Evolutionary conservation across 345 rosid species (phyloP).

Genomic region (Dipteronia sinensis): DNA sequence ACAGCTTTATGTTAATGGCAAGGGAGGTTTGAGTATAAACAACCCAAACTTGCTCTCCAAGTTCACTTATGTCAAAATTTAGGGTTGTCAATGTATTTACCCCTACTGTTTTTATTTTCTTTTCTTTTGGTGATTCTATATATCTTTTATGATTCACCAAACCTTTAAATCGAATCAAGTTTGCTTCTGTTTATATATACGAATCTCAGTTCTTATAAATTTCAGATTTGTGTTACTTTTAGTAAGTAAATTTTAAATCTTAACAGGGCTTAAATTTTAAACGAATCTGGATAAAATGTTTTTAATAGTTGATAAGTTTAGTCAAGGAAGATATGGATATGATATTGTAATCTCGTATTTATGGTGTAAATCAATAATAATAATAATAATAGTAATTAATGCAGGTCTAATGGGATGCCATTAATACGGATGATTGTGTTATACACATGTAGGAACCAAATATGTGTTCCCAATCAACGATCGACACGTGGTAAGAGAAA

Average conservation of each 20-base stretch:
- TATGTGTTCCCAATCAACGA: too few species aligned
- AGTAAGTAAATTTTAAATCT: not conserved
- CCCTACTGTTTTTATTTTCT: not conserved
- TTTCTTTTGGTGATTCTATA: not conserved
- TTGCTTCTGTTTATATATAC: not conserved
- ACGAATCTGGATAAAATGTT: not conserved
- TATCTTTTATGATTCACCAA: slow-evolving; percentile 13
- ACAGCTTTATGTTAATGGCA: too few species aligned
- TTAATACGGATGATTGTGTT: too few species aligned
- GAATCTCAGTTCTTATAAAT: not conserved
- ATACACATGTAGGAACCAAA: too few species aligned
- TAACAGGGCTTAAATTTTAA: too few species aligned
- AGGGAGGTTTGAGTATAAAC: too few species aligned
- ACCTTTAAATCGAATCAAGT: not conserved
- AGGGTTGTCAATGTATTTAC: too few species aligned
- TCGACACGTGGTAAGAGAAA: too few species aligned
- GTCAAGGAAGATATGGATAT: not conserved
- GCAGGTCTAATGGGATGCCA: not conserved
- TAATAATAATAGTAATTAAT: not conserved
- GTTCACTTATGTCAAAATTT: too few species aligned
- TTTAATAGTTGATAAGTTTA: not conserved
- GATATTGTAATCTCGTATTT: not conserved
- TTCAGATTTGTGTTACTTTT: not conserved
- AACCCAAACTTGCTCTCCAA: too few species aligned
- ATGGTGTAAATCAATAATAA: not conserved